phyloP scores from a whole-genome alignment of 228 moss, liverwort and hornwort genomes.

The Sphagnum fallax region DNA sequence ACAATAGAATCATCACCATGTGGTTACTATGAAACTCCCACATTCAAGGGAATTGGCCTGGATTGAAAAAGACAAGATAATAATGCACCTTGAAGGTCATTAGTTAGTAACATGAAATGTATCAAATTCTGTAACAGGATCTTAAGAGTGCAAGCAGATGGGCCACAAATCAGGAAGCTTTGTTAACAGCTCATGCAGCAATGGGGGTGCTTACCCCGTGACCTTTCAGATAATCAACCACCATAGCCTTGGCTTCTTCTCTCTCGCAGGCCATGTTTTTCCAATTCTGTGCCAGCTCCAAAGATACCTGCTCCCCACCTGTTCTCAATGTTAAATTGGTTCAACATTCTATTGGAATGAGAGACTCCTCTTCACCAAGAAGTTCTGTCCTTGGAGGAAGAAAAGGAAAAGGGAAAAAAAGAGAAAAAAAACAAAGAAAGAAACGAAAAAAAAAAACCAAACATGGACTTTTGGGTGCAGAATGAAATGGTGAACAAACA shows the following conservation, averaged over 20 bases:
- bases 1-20: too few relatives aligned
- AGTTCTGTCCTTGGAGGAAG: neutral
- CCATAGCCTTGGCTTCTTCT: conserved; percentile 51
- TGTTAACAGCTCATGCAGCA: conserved; percentile 51
- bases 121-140: conserved; percentile 29
- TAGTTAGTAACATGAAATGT: conserved; percentile 26
- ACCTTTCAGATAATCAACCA: conserved; percentile 41
- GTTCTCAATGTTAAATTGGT: conserved; percentile 1
- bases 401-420: neutral
- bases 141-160: conserved; percentile 61
- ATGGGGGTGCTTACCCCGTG: conserved; percentile 39
- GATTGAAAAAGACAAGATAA: too few relatives aligned
- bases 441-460: too few relatives aligned
- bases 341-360: neutral
- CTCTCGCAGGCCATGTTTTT: conserved; percentile 49
- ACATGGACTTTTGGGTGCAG: too few relatives aligned
- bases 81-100: too few relatives aligned
- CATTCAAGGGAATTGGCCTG: too few relatives aligned
- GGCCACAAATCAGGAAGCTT: conserved; percentile 28
- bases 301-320: conserved; percentile 22
- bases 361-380: neutral
- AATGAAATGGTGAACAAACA: too few relatives aligned
- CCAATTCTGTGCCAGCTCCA: conserved; percentile 28
- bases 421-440: too few relatives aligned
- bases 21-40: too few relatives aligned